phyloP scores from a whole-genome alignment of 129 eudicot genomes.

The Pittosporum tobira region DNA sequence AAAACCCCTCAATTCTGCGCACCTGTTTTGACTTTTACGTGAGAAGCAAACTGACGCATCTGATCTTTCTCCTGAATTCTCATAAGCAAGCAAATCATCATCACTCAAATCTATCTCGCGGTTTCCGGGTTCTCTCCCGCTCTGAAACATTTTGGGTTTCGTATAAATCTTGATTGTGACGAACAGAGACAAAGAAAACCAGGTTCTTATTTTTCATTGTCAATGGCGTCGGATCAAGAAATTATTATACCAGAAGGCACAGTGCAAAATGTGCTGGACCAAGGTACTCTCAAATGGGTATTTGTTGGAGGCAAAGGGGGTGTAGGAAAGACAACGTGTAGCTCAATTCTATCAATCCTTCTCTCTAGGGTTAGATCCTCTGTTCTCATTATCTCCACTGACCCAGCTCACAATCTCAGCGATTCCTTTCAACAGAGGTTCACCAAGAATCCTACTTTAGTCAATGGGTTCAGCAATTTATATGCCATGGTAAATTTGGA shows the following conservation, averaged over 20 bases:
- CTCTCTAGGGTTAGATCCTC: slow-evolving; percentile 63
- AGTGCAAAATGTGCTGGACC: slow-evolving; percentile 68
- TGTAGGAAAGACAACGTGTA: slow-evolving; percentile 96
- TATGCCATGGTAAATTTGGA: slow-evolving; percentile 84
- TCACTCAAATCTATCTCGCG: not conserved
- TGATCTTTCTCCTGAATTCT: not conserved
- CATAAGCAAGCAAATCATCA: slow-evolving; percentile 4
- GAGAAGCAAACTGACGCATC: too few relatives aligned
- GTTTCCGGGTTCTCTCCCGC: slow-evolving; percentile 1
- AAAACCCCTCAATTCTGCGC: too few relatives aligned
- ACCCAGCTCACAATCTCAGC: slow-evolving; percentile 96
- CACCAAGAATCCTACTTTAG: slow-evolving; percentile 78
- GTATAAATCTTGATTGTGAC: too few relatives aligned
- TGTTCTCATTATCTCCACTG: slow-evolving; percentile 92
- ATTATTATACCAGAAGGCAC: slow-evolving; percentile 64
- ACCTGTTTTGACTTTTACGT: too few relatives aligned
- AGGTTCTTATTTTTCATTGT: not conserved
- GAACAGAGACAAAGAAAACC: not conserved
- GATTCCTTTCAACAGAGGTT: slow-evolving; percentile 95
- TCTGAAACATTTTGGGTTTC: not conserved
- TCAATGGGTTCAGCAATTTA: slow-evolving; percentile 82
- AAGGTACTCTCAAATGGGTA: slow-evolving; percentile 75
- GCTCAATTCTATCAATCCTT: slow-evolving; percentile 74
- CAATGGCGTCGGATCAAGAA: slow-evolving; percentile 1
- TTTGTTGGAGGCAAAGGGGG: slow-evolving; percentile 99